Evolutionary conservation across 257 asterid genomes (phyloP).

Genomic region (Primulina eburnea): DNA sequence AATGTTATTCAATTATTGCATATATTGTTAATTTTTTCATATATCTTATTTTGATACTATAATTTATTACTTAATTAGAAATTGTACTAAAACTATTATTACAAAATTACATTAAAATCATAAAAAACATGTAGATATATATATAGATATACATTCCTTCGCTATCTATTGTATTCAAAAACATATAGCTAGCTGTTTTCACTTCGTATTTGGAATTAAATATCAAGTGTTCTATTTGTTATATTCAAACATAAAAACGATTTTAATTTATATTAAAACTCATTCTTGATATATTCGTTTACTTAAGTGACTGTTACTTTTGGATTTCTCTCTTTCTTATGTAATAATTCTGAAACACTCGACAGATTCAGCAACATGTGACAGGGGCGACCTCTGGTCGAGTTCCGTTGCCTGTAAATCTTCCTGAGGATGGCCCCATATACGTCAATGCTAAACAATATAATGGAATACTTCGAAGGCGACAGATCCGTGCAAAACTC

Average conservation of each 20-base stretch:
- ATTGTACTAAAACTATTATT: no score
- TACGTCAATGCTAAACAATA: conserved; percentile 94
- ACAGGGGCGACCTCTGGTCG: conserved; percentile 57
- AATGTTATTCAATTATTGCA: no score
- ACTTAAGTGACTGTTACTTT: background rate
- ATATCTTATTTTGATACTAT: no score
- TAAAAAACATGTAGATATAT: no score
- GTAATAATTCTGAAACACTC: conserved; percentile 4
- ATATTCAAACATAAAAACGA: background rate
- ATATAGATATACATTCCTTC: no score
- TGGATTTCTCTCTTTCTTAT: background rate
- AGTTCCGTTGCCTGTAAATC: conserved; percentile 73
- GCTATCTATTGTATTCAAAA: background rate
- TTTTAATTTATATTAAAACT: background rate
- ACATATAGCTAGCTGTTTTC: background rate
- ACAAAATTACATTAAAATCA: no score
- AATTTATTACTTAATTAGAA: no score
- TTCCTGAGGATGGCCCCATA: conserved; percentile 87
- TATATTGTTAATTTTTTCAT: no score
- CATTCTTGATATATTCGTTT: background rate
- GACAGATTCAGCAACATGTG: conserved; percentile 61
- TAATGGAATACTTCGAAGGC: conserved; percentile 81
- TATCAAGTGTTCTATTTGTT: no score
- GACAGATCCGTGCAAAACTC: conserved; percentile 88
- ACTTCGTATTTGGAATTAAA: no score